Percentiles rank a stretch among this genome's conserved stretches.
phyloP scores from a whole-genome alignment of 2,329 filamentous ascomycete genomes.

The Fusarium sp. region DNA sequence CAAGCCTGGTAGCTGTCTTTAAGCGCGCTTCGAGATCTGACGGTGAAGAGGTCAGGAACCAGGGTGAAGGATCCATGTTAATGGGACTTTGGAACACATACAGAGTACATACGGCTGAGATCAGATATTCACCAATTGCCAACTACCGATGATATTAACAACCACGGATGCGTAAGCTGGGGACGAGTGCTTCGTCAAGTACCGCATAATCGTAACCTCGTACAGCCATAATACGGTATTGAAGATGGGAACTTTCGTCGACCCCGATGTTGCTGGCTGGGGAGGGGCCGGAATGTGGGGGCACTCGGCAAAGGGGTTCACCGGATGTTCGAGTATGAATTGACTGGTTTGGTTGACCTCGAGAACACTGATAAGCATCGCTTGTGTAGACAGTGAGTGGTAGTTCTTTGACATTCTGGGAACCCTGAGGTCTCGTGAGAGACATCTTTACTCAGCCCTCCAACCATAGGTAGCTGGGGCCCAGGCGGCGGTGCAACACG shows the following conservation, averaged over 20 bases:
- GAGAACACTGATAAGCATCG: not conserved
- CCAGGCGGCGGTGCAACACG: constrained; percentile 27
- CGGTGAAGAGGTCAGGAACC: constrained; percentile 10
- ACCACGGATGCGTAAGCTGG: not conserved
- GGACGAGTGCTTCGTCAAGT: not conserved
- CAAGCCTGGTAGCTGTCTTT: not conserved
- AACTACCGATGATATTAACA: not conserved
- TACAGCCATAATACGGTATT: not conserved
- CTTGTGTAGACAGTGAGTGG: not conserved
- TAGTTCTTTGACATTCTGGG: not conserved
- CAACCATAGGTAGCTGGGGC: not conserved
- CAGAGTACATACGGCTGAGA: not conserved
- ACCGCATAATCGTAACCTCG: constrained; percentile 8
- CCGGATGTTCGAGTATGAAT: not conserved
- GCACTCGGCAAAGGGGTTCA: constrained; percentile 2
- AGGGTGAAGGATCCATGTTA: constrained; percentile 4
- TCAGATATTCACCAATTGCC: not conserved
- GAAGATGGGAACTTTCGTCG: constrained; percentile 1
- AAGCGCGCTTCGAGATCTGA: constrained; percentile 15
- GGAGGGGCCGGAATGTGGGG: constrained; percentile 28
- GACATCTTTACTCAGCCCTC: constrained; percentile 22
- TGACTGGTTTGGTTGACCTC: not conserved
- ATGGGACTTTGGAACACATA: constrained; percentile 14
- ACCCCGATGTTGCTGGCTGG: constrained; percentile 20
- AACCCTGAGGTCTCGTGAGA: constrained; percentile 7